Conservation (phyloP, 352 stramenopile species). For the Detonula confervacea region DNA sequence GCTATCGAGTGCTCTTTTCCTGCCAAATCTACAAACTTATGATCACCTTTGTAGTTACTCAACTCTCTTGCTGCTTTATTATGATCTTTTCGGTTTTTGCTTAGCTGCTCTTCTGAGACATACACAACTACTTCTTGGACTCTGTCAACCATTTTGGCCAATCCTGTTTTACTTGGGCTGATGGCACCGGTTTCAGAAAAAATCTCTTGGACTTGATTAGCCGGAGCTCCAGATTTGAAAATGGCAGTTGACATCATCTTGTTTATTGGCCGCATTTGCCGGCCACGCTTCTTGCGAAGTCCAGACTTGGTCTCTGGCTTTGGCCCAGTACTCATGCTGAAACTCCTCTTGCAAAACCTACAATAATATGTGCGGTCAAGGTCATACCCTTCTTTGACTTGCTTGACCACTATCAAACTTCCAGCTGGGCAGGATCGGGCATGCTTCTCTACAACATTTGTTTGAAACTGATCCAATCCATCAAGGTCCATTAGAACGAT, state of each 20-base stretch:
- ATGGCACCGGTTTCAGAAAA: slow-evolving; percentile 4
- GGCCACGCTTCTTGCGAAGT: slow-evolving; percentile 8
- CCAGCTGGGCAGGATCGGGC: neutral
- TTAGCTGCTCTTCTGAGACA: slow-evolving; percentile 4
- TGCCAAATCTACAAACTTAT: slow-evolving; percentile 1
- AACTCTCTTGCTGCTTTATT: neutral
- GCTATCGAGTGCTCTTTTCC: neutral
- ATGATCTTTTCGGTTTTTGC: neutral
- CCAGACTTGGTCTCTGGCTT: neutral
- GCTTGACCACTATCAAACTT: slow-evolving; percentile 13
- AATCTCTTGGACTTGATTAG: slow-evolving; percentile 1
- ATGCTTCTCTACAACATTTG: slow-evolving; percentile 4
- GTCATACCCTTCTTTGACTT: slow-evolving; percentile 14
- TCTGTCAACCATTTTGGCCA: slow-evolving; percentile 13
- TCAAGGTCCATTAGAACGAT: slow-evolving; percentile 8
- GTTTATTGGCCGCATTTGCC: slow-evolving; percentile 4
- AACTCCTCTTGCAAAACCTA: slow-evolving; percentile 17
- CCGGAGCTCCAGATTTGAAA: neutral
- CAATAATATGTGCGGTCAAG: slow-evolving; percentile 14
- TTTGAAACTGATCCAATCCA: slow-evolving; percentile 4
- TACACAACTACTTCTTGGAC: slow-evolving; percentile 1
- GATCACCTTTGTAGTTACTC: neutral
- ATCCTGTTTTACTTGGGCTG: neutral
- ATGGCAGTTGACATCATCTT: slow-evolving; percentile 19
- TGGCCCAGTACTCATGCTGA: slow-evolving; percentile 8